phyloP scores from a whole-genome alignment of 2,329 filamentous ascomycete genomes.

The Ploettnerulaceae sp. region DNA sequence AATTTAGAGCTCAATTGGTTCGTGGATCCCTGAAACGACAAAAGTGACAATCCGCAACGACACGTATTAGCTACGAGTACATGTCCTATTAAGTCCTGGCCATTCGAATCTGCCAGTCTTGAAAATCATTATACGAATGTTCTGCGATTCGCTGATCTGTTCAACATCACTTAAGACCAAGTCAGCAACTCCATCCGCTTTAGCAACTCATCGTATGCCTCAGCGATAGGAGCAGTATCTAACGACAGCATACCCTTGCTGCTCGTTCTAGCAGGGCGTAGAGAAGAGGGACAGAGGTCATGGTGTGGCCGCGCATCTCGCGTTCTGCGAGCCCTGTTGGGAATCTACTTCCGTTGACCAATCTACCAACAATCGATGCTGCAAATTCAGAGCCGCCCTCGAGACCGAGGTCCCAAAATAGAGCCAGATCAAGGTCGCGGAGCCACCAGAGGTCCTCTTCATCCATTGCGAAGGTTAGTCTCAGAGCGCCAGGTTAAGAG shows the following conservation, averaged over 20 bases:
- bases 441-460: constrained; percentile 31
- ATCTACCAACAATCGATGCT: constrained; percentile 25
- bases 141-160: not conserved
- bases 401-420: constrained; percentile 23
- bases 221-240: constrained; percentile 24
- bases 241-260: constrained; percentile 34
- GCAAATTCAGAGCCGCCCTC: constrained; percentile 25
- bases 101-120: not conserved
- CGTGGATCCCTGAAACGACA: constrained; percentile 11
- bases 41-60: constrained; percentile 8
- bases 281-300: constrained; percentile 16
- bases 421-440: constrained; percentile 24
- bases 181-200: not conserved
- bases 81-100: not conserved
- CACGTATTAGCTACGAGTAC: constrained; percentile 7
- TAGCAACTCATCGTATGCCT: constrained; percentile 29
- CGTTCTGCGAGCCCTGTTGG: constrained; percentile 29
- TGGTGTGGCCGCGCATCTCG: constrained; percentile 32
- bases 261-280: constrained; percentile 23
- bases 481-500: not conserved
- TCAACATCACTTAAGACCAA: not conserved
- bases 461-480: constrained; percentile 32
- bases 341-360: constrained; percentile 29
- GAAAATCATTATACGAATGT: too few relatives aligned
- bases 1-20: not conserved